phyloP scores from a whole-genome alignment of 768 basidiomycete genomes.

The Collybia nuda region DNA sequence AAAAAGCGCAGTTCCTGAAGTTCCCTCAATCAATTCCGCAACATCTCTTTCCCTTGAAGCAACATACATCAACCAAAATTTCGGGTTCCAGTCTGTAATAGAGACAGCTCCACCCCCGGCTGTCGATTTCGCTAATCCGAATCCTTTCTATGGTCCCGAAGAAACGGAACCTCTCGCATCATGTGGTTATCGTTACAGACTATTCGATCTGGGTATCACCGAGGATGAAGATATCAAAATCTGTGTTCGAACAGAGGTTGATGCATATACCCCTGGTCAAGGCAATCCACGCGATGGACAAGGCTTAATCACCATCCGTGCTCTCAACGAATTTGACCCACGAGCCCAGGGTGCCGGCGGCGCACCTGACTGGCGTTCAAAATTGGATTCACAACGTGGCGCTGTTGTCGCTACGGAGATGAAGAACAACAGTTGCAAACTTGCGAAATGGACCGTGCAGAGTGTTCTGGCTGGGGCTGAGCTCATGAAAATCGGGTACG shows the following conservation, averaged over 20 bases:
- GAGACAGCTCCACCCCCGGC: constrained; percentile 64
- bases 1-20: constrained; percentile 60
- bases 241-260: constrained; percentile 94
- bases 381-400: constrained; percentile 93
- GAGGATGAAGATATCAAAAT: constrained; percentile 92
- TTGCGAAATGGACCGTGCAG: constrained; percentile 97
- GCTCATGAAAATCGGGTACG: constrained; percentile 94
- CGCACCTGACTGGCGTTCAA: constrained; percentile 98
- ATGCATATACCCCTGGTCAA: constrained; percentile 73
- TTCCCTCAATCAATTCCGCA: constrained; percentile 88
- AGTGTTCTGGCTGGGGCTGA: constrained; percentile 94
- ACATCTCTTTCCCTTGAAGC: constrained; percentile 95
- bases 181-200: constrained; percentile 94
- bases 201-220: constrained; percentile 88
- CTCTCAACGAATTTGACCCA: constrained; percentile 96
- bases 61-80: constrained; percentile 99
- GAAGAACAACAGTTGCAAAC: constrained; percentile 99
- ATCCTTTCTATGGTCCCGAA: constrained; percentile 93
- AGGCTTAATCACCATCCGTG: constrained; percentile 87
- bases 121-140: constrained; percentile 79
- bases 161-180: constrained; percentile 95
- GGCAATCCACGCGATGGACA: constrained; percentile 66
- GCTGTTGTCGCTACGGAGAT: constrained; percentile 99
- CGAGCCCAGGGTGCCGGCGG: constrained; percentile 88
- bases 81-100: constrained; percentile 91